These are phyloP conservation scores for Xylaria sp. DNA, from an alignment of 2,329 filamentous ascomycete species.

Conservation along the genomic window DNA sequence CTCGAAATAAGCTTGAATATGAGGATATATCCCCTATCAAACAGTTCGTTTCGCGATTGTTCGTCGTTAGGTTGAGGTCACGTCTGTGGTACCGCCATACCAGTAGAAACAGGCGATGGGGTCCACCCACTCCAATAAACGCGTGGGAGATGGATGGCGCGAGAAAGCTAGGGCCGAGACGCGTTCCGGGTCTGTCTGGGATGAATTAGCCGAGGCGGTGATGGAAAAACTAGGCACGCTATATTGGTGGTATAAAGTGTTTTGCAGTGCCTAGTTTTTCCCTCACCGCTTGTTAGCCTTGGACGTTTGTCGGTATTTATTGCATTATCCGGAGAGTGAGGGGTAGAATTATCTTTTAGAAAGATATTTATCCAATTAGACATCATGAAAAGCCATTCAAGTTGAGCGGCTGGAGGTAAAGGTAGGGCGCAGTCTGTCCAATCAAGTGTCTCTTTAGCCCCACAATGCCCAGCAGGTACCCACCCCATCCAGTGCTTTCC, in stretches of 20 bases:
- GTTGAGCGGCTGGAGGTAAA: not conserved
- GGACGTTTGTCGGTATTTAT: not conserved
- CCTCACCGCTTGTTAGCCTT: too few relatives aligned
- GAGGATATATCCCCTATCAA: not conserved
- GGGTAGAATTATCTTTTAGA: not conserved
- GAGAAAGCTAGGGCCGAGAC: constrained; percentile 19
- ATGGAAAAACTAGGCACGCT: too few relatives aligned
- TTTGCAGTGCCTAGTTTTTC: too few relatives aligned
- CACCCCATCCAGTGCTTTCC: not conserved
- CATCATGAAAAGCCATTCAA: too few relatives aligned
- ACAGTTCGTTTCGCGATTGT: not conserved
- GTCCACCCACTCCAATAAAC: constrained; percentile 17
- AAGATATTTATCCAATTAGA: not conserved
- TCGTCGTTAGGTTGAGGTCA: constrained; percentile 11
- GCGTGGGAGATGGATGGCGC: constrained; percentile 25
- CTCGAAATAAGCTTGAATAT: not conserved
- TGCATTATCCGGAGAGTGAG: not conserved
- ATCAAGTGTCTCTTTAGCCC: not conserved
- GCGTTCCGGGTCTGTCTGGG: constrained; percentile 14
- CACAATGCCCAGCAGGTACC: not conserved
- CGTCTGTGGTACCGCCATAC: constrained; percentile 5
- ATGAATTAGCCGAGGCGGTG: too few relatives aligned
- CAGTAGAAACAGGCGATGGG: not conserved
- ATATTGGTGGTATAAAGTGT: too few relatives aligned
- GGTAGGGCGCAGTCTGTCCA: not conserved